Conservation (phyloP, 208 protist species). For the Trichomonas vaginalis region DNA sequence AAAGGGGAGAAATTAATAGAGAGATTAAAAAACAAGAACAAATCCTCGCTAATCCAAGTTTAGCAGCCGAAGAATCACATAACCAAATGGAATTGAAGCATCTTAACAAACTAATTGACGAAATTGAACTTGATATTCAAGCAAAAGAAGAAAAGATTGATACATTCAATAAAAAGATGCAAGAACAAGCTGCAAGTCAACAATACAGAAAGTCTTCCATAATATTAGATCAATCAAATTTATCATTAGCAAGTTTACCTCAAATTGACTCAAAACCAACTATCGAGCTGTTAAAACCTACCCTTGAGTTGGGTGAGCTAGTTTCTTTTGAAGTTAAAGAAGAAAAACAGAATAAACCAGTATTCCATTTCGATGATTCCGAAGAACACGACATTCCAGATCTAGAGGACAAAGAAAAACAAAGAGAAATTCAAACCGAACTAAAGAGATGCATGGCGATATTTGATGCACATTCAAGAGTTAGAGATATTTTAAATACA, state of each 20-base stretch:
- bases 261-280: background rate
- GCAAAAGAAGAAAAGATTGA: background rate
- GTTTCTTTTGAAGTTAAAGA: background rate
- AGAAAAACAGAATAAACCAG: background rate
- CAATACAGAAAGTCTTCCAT: background rate
- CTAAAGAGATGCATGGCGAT: background rate
- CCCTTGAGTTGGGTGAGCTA: background rate
- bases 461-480: background rate
- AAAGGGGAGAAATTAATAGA: background rate
- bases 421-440: background rate
- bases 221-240: background rate
- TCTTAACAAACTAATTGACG: background rate
- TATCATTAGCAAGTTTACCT: background rate
- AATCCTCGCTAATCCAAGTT: background rate
- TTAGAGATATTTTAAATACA: background rate
- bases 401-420: background rate
- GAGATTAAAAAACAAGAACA: background rate
- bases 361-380: background rate
- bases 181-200: background rate
- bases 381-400: background rate
- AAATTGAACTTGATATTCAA: background rate
- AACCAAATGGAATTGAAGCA: background rate
- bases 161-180: background rate
- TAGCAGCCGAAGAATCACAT: background rate
- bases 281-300: too few species aligned